These are phyloP conservation scores for Dissoconium aciculare DNA, from an alignment of 2,329 filamentous ascomycete species.

Conservation along the genomic window DNA sequence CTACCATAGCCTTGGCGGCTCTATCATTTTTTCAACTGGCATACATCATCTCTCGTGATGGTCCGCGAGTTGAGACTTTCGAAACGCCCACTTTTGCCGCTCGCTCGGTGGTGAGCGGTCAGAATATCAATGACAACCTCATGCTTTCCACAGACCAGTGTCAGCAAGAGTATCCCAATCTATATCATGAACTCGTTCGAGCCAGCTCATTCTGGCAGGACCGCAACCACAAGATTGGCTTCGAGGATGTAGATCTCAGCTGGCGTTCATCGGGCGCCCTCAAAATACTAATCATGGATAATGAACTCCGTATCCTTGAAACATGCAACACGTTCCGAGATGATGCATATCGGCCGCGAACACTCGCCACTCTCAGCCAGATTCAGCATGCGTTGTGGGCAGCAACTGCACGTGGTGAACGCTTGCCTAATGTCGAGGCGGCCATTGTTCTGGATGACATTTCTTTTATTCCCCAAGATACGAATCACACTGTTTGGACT, in stretches of 20 bases:
- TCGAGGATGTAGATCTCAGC: slow-evolving; percentile 8
- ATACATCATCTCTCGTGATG: too few species aligned
- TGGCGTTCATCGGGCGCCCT: slow-evolving; percentile 11
- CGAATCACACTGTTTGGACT: slow-evolving; percentile 12
- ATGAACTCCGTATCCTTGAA: slow-evolving; percentile 14
- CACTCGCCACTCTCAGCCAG: slow-evolving; percentile 27
- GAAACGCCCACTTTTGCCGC: too few species aligned
- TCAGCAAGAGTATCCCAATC: slow-evolving; percentile 7
- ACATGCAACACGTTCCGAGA: slow-evolving; percentile 13
- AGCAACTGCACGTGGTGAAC: slow-evolving; percentile 22
- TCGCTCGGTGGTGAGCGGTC: too few species aligned
- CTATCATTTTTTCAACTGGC: too few species aligned
- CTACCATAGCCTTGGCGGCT: too few species aligned
- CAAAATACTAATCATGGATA: slow-evolving; percentile 14
- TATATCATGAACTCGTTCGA: slow-evolving; percentile 18
- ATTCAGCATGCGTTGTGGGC: slow-evolving; percentile 31
- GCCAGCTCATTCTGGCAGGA: slow-evolving; percentile 11
- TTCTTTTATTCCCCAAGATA: slow-evolving; percentile 5
- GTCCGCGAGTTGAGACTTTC: too few species aligned
- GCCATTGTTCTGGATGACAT: slow-evolving; percentile 34
- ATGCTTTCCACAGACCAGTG: background rate
- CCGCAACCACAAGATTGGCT: slow-evolving; percentile 7
- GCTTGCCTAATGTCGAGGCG: slow-evolving; percentile 34
- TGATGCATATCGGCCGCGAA: slow-evolving; percentile 14
- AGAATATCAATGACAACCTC: too few species aligned